Base-by-base conservation (phyloP, 208 protist species). In the Leptomonas seymouri region DNA sequence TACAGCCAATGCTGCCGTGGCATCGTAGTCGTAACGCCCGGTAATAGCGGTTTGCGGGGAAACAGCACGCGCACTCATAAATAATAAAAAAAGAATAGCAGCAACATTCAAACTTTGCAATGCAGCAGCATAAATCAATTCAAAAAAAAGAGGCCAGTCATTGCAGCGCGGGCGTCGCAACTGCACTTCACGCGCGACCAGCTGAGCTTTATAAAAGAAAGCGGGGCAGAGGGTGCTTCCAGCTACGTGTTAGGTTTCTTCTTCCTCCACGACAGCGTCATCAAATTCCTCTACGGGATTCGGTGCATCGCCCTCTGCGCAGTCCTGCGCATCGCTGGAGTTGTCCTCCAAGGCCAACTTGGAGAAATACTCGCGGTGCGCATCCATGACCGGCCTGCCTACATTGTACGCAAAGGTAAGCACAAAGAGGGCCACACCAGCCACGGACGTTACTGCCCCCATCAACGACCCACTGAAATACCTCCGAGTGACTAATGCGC, bases 401-500 rank as follows among this genome's bases (percentile, higher is more conserved):
- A 91, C 56, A 72, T 85, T 56, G 67, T 88, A 94, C 30, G 55
- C 67, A 66, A 86, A 90, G 5, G 83, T 91, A 34, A 87, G 71
- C 14, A 60, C 6, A 50, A 88, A 81, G 20, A 94, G 69, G 0
- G 58, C 49, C 18, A 64, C 56, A 16, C 81, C 76, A 7, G 74
- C 56, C 1, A 39, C 31, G 2, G 82, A 85, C 14, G 82, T 42
- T 12, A 45, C 36, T 0, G 69, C 75, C 3, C 69, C 89, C 20
- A 76, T 0, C 1, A 66, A 11, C 9, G 85, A 91, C 15, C 78
- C 85, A 61, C 79, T 82, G 68, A 90, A 91, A 8, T 48, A 42
- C 21, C 28, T 7, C 18, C 30, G 36, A 0, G 64, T 54, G 48
- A 82, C 66, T 55, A 62, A 71, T 20, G 18, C 25, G 27, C 42